Evolutionary conservation across 331 rosid genomes (phyloP).

Genomic region (Phaseolus coccineus): DNA sequence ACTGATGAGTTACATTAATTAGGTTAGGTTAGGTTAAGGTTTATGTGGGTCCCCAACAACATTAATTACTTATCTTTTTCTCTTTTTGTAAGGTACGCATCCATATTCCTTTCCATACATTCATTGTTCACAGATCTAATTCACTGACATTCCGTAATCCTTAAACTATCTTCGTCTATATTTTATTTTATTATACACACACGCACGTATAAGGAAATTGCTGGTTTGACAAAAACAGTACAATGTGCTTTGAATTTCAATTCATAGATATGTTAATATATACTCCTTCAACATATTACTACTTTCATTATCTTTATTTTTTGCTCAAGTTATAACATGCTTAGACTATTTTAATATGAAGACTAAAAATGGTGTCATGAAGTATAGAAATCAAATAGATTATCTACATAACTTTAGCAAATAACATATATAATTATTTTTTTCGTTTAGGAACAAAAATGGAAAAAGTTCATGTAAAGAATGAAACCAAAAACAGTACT

Average conservation of each 20-base stretch:
- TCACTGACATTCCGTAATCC: slow-evolving; percentile 79
- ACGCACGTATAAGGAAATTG: not conserved
- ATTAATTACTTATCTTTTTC: slow-evolving; percentile 29
- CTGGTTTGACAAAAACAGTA: not conserved
- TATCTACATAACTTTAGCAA: no score
- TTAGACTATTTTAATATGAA: no score
- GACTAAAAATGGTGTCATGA: not conserved
- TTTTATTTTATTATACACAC: not conserved
- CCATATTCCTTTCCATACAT: slow-evolving; percentile 30
- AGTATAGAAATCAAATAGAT: not conserved
- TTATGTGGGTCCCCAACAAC: not conserved
- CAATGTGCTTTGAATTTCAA: not conserved
- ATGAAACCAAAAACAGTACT: no score
- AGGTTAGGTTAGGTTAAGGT: not conserved
- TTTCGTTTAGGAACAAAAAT: no score
- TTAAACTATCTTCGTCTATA: slow-evolving; percentile 40
- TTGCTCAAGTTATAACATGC: no score
- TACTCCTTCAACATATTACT: no score
- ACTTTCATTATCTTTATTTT: no score
- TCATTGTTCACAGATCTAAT: slow-evolving; percentile 64
- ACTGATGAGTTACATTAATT: not conserved
- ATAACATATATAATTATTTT: no score
- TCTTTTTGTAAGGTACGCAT: slow-evolving; percentile 56
- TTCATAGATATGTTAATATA: no score
- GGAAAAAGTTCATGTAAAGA: no score